These are phyloP conservation scores for Suhomyces panamericanus DNA, from an alignment of 1,139 yeast species.

Conservation along the genomic window DNA sequence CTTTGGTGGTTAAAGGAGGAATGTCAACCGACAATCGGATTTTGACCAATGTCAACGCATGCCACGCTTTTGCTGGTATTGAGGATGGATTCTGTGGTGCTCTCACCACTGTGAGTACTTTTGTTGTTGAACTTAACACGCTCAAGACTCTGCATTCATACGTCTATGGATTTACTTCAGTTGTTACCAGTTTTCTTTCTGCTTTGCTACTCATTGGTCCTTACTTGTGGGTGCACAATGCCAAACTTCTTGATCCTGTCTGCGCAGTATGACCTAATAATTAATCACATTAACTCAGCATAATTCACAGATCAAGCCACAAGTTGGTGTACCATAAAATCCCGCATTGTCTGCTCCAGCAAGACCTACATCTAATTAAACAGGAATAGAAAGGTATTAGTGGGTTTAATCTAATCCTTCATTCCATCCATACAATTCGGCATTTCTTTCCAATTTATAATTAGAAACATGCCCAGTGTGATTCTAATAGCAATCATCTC, in stretches of 20 bases:
- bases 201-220: slow-evolving; percentile 54
- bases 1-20: slow-evolving; percentile 52
- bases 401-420: no score
- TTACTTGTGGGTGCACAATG: slow-evolving; percentile 49
- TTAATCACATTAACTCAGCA: no score
- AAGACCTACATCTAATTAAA: no score
- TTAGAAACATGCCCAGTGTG: no score
- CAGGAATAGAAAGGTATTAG: no score
- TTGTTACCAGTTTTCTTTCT: slow-evolving; percentile 39
- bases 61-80: slow-evolving; percentile 59
- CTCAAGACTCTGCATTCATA: slow-evolving; percentile 35
- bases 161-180: slow-evolving; percentile 39
- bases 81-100: slow-evolving; percentile 77
- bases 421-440: no score
- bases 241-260: slow-evolving; percentile 17
- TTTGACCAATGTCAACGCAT: slow-evolving; percentile 34
- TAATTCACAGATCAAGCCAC: no score
- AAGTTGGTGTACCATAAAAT: no score
- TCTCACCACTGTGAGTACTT: slow-evolving; percentile 75
- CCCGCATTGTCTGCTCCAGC: no score
- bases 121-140: slow-evolving; percentile 62
- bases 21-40: slow-evolving; percentile 21
- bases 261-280: not conserved
- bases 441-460: no score
- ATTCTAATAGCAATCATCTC: no score